A percentile compares a stretch with the other conserved stretches of the same genome.
phyloP scores from a whole-genome alignment of 306 rosid species.

The Vicia villosa region DNA sequence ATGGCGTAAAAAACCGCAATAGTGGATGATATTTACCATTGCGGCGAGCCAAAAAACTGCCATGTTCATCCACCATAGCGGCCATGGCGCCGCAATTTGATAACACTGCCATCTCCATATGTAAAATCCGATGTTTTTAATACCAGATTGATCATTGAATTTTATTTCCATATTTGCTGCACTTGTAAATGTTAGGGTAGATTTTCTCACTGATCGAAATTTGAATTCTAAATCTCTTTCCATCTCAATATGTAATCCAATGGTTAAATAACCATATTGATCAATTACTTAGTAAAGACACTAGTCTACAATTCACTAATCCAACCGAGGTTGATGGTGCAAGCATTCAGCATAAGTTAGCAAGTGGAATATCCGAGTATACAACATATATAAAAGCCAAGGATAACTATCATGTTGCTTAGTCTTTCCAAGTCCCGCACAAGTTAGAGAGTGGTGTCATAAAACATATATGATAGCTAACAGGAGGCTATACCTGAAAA shows the following conservation, averaged over 20 bases:
- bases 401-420: slow-evolving; percentile 14
- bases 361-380: neutral
- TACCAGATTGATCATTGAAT: neutral
- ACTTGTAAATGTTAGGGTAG: neutral
- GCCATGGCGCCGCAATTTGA: too few relatives aligned
- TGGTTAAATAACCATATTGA: neutral
- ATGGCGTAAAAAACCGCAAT: too few relatives aligned
- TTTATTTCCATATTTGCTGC: neutral
- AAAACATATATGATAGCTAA: neutral
- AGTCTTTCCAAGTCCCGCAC: neutral
- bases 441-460: neutral
- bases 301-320: neutral
- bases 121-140: neutral
- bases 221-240: slow-evolving; percentile 27
- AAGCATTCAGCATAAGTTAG: neutral
- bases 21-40: too few relatives aligned
- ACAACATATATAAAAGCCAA: neutral
- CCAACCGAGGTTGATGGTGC: neutral
- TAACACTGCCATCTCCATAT: neutral
- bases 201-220: slow-evolving; percentile 8
- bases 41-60: too few relatives aligned
- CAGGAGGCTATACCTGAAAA: neutral
- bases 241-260: slow-evolving; percentile 16
- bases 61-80: too few relatives aligned
- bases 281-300: slow-evolving; percentile 3